Conservation (phyloP, 177 flowering plant genomes). For the Vitis hybrid region DNA sequence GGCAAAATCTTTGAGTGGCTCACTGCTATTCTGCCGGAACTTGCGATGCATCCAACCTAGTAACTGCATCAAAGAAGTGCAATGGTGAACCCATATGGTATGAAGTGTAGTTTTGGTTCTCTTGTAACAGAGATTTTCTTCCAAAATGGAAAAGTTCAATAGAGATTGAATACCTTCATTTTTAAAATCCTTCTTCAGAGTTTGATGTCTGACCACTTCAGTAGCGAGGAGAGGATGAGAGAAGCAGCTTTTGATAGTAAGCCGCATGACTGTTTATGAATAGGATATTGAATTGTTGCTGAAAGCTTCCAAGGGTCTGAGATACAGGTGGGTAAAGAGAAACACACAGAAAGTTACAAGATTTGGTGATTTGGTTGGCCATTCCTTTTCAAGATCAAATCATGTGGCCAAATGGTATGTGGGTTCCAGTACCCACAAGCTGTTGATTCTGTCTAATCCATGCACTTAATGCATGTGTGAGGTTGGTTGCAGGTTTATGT, state of each 20-base stretch:
- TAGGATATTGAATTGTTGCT: not conserved
- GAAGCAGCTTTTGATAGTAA: not conserved
- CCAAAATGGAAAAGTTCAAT: not conserved
- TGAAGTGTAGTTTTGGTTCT: not conserved
- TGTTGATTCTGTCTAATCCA: not conserved
- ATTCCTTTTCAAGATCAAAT: constrained; percentile 22
- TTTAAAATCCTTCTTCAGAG: constrained; percentile 13
- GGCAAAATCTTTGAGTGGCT: constrained; percentile 52
- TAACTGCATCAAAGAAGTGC: constrained; percentile 47
- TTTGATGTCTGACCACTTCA: constrained; percentile 6
- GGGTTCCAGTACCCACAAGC: constrained; percentile 4
- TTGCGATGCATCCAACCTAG: constrained; percentile 94
- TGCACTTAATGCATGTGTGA: constrained; percentile 1
- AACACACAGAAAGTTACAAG: constrained; percentile 47
- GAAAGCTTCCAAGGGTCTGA: constrained; percentile 9
- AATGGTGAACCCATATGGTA: not conserved
- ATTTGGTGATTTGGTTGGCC: constrained; percentile 15
- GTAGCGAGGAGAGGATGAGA: constrained; percentile 2
- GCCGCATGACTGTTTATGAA: constrained; percentile 7
- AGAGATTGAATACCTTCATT: constrained; percentile 52
- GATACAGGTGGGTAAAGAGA: constrained; percentile 19
- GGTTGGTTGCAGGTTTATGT: not conserved
- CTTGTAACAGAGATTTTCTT: too few relatives aligned
- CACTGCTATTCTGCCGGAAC: constrained; percentile 65
- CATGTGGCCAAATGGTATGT: constrained; percentile 19